phyloP scores from a whole-genome alignment of 2,329 filamentous ascomycete species.

The Xylaria sp. region DNA sequence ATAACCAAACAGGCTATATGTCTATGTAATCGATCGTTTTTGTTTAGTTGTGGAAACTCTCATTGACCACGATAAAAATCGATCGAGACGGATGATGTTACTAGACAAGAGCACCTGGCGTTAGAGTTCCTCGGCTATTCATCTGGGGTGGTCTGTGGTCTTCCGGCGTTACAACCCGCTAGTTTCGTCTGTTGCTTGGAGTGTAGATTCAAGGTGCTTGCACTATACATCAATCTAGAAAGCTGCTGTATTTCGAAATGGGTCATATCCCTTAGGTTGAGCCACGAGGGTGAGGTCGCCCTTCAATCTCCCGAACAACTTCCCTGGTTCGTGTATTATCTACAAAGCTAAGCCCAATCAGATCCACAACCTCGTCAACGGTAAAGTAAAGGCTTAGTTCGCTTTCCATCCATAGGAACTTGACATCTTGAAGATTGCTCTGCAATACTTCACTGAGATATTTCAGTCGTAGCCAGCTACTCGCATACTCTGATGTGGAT shows the following conservation, averaged over 20 bases:
- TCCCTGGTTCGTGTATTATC: constrained; percentile 64
- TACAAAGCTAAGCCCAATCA: constrained; percentile 69
- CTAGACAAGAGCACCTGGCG: background rate
- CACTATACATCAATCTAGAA: background rate
- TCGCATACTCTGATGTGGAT: constrained; percentile 64
- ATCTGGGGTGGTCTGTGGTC: background rate
- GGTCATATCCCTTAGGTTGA: background rate
- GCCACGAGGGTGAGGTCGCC: constrained; percentile 51
- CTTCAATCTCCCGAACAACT: constrained; percentile 62
- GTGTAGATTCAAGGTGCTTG: background rate
- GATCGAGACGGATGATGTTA: background rate
- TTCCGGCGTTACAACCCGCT: background rate
- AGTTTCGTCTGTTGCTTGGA: background rate
- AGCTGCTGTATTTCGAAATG: background rate
- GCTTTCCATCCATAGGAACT: constrained; percentile 68
- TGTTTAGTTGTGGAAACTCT: background rate
- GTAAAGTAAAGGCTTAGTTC: constrained; percentile 69
- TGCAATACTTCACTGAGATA: constrained; percentile 69
- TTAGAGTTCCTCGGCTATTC: background rate
- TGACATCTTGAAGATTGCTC: constrained; percentile 68
- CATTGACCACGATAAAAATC: background rate
- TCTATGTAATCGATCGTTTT: too few relatives aligned
- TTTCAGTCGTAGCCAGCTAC: constrained; percentile 67
- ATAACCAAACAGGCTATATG: background rate
- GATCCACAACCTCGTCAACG: constrained; percentile 64